These are phyloP conservation scores for Camellia granthamiana DNA, from an alignment of 148 eudicot genomes.

Conservation along the genomic window DNA sequence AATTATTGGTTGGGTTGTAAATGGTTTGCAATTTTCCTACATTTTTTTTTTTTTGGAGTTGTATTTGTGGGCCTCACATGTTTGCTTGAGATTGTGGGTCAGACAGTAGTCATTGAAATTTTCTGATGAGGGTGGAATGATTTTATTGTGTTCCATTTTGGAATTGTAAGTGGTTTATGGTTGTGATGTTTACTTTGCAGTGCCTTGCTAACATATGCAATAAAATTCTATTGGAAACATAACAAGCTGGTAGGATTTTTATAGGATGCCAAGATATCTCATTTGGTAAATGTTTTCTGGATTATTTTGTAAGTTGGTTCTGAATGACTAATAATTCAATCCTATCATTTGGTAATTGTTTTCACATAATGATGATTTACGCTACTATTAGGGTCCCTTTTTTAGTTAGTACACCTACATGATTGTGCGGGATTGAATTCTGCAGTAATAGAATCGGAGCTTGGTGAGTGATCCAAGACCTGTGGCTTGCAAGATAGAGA, in stretches of 20 bases:
- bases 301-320: not conserved
- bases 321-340: not conserved
- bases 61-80: not conserved
- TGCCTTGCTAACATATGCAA: not conserved
- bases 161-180: no score
- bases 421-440: no score
- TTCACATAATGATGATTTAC: not conserved
- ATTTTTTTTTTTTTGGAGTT: not conserved
- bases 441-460: no score
- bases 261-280: not conserved
- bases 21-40: not conserved
- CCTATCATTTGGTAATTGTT: not conserved
- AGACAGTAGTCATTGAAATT: not conserved
- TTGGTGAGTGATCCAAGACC: no score
- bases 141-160: not conserved
- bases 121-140: not conserved
- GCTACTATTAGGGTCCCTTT: not conserved
- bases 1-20: not conserved
- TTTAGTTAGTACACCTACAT: no score
- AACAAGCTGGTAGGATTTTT: not conserved
- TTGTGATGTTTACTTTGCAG: not conserved
- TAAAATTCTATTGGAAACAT: not conserved
- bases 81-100: not conserved
- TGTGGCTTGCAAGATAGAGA: no score
- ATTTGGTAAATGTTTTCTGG: not conserved